Evolutionary conservation across 2,329 filamentous ascomycete genomes (phyloP), one percentile per base, ranked within the genome.

Genomic region (Venturia carpophila): DNA sequence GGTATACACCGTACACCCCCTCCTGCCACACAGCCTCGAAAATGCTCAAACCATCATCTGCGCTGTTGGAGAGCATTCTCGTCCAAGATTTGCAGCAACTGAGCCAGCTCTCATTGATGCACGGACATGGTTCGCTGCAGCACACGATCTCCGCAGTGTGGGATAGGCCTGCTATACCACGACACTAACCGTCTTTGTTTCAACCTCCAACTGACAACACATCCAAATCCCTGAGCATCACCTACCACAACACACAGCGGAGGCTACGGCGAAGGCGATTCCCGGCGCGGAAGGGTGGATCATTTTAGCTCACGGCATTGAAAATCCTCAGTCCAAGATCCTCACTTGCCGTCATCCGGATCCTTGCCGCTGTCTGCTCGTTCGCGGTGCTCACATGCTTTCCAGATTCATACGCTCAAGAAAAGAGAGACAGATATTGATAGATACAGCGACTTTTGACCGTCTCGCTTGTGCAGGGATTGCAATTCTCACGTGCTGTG

Each of bases 201-300:
- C 30, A 58, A 58, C 52, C 52, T 37, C 37, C 52, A 6, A 58
- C 52, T 58, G 52, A 37, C 52, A 58, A 37, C 30, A 37, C 52
- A 58, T 58, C 27, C 37, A 58, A 19, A 9, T 37, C 52, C n/a
- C 30, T 6, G 13, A 34, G 5, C 52, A 37, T 15, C 19, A 56
- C 17, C 49, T 6, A n/a, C n/a, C 30, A 34, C 30, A 34, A 34
- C 6, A 34, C 43, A 21, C 43, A 15, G 15, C 49, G 24, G 24
- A 34, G 49, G 49, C 30, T 3, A 52, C 47, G 47, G 47, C 30
- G 30, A n/a, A 19, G 47, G 47, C 11, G 47, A 52, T 13, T 55
- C 27, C 49, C 49, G 49, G 49, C 49, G 49, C 52, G 30, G 52
- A 15, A 37, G 30, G 30, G 52, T 34, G 30, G 15, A 56, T 56